Base-by-base conservation (phyloP, 2,329 filamentous ascomycete species). In the Penicillium sp. region DNA sequence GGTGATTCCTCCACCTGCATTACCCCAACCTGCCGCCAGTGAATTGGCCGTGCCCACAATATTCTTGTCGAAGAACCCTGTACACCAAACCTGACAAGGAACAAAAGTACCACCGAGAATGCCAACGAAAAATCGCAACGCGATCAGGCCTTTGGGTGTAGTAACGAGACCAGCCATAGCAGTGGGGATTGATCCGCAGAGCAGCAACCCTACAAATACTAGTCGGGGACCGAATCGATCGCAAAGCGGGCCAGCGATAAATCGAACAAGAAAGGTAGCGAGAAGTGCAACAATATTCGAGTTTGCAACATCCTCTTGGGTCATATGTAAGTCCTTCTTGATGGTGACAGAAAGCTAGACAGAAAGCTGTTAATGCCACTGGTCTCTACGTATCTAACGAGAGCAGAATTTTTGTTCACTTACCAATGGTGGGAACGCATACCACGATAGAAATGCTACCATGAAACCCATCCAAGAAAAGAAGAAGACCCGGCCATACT, bases 31-130 rank as follows among this genome's bases (percentile, higher is more conserved):
- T 34, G 86, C 92, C 1, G 91, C 87, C 15, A 96, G 74, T 2
- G 90, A 88, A 67, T 96, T 97, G 55, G 91, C 90, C 5, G 90
- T 92, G 41, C 92, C 92, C 15, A 96, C 88, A 21, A 96, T 81
- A 64, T 92, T 94, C 77, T 92, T 94, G 75, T 97, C 91, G 69
- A 91, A 96, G 78, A 96, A 96, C 0, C 87, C 90, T 0, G 91
- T 96, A 8, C 88, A 90, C 90, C 91, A 96, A 6, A 96, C 92
- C 68, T 95, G 91, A 70, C 91, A 96, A 7, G 74, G 74, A 10
- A 76, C 74, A 45, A 76, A 76, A 12, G 69, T 74, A 10, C 71
- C 74, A 21, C 74, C 74, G 0, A 76, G 63, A 13, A 76, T 75
- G 13, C 74, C 74, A 24, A 76, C 63, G 49, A 76, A 76, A 60